Percentiles rank a stretch among this genome's conserved stretches.
Conservation (phyloP, 768 basidiomycete genomes). For the Coprinellus micaceus region DNA sequence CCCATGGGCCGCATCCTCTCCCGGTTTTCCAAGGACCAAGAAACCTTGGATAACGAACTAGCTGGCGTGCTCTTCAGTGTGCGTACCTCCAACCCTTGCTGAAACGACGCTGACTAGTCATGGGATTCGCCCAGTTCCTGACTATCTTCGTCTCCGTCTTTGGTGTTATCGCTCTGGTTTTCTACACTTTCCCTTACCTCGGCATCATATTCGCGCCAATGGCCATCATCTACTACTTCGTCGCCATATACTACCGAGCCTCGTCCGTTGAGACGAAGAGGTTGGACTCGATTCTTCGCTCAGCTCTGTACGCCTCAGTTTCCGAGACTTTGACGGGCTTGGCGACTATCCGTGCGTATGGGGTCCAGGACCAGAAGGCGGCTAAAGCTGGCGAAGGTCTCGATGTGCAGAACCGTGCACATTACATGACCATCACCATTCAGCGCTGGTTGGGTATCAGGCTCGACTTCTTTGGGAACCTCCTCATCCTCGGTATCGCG, state of each 20-base stretch:
- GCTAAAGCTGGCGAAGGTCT: constrained; percentile 48
- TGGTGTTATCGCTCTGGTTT: constrained; percentile 56
- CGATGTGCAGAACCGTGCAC: constrained; percentile 59
- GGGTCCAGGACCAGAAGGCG: constrained; percentile 50
- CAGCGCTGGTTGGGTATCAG: constrained; percentile 64
- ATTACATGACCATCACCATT: constrained; percentile 60
- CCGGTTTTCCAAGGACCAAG: constrained; percentile 57
- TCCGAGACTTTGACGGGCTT: constrained; percentile 62
- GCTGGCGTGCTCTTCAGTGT: constrained; percentile 46
- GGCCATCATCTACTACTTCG: constrained; percentile 47
- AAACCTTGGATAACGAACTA: constrained; percentile 49
- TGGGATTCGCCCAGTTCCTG: constrained; percentile 30
- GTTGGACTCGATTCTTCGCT: constrained; percentile 59
- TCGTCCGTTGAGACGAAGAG: constrained; percentile 65
- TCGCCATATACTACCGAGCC: constrained; percentile 54
- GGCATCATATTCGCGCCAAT: constrained; percentile 62
- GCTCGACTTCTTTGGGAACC: constrained; percentile 63
- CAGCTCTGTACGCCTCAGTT: constrained; percentile 53
- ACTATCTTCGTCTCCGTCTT: constrained; percentile 41
- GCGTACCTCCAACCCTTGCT: neutral
- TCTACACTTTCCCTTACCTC: constrained; percentile 65
- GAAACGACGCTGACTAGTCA: neutral
- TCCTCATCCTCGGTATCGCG: constrained; percentile 66
- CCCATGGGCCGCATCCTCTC: constrained; percentile 59
- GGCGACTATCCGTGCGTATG: constrained; percentile 59